Percentiles rank a stretch among this genome's conserved stretches.
These are phyloP conservation scores for sorghum (Sorghum bicolor) DNA, from an alignment of 176 grass and related monocot species.

Conservation along the genomic window DNA sequence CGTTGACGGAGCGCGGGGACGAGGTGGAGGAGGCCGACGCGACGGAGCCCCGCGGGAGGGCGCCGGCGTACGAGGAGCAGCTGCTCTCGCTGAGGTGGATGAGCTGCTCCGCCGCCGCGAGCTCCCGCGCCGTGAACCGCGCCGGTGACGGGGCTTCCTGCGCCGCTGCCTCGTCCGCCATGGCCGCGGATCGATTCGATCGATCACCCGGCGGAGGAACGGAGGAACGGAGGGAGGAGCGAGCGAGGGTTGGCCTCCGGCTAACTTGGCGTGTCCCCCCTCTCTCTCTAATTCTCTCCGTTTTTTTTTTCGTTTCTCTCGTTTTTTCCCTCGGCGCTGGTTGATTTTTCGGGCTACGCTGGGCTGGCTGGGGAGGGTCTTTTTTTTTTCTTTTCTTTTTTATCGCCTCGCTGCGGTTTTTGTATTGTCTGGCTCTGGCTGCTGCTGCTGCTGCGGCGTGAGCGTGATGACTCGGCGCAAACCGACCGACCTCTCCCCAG, in stretches of 20 bases:
- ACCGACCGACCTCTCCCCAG: background rate
- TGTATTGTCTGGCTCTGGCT: background rate
- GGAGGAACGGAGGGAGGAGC: background rate
- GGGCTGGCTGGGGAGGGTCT: background rate
- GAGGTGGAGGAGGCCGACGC: constrained; percentile 29
- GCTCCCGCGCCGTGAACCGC: constrained; percentile 55
- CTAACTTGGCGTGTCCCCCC: constrained; percentile 11
- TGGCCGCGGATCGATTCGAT: background rate
- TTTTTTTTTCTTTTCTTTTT: no score
- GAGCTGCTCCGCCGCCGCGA: constrained; percentile 68
- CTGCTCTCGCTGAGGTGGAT: constrained; percentile 85
- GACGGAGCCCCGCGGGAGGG: background rate
- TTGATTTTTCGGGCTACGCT: background rate
- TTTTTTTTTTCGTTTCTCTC: background rate
- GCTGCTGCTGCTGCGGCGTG: background rate
- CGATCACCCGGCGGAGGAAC: background rate
- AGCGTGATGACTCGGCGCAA: background rate
- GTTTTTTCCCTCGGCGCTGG: background rate
- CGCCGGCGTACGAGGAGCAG: constrained; percentile 8
- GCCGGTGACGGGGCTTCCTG: background rate
- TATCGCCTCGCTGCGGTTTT: background rate
- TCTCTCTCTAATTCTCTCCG: background rate
- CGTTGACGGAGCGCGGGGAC: constrained; percentile 26
- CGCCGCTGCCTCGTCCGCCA: background rate
- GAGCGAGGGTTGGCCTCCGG: background rate